Evolutionary conservation across 192 early-diverging fungal species (phyloP), one percentile per base, ranked within the genome.

Genomic region (Linnemannia exigua): DNA sequence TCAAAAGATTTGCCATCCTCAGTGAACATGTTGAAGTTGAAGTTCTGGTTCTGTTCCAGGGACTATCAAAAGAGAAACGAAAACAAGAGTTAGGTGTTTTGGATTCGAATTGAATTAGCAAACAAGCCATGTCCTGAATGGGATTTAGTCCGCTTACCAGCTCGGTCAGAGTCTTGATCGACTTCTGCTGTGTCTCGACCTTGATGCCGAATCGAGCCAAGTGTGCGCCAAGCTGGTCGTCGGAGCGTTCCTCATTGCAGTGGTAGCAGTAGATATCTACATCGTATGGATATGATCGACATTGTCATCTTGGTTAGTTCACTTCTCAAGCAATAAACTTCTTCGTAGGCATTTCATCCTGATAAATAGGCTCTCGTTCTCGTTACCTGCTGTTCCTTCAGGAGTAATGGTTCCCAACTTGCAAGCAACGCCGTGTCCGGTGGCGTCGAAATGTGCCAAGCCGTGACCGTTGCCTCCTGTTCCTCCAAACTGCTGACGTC

Each of bases 391-490:
- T 4, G 94, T 95, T 75, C 98, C 98, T 87, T 99, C 98, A 58
- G 98, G 97, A 9, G 98, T 98, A 68, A 99, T 99, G 5, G 98
- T 98, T 14, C 98, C 98, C 12, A 99, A 91, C 79, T 99, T 99
- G 58, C 95, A 93, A 25, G 95, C 91, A 3, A 99, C 94, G 14
- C 91, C 90, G 86, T 99, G 98, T 0, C 92, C 91, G 0, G 96
- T 96, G 25, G 89, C 83, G 52, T 96, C 93, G 84, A 90, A 97
- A 89, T 99, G 98, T 0, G 82, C 90, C 33, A 98, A 86, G 0
- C 94, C 98, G 80, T 99, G 98, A 73, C 96, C 94, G 87, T 99
- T 99, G 20, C 98, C 98, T 15, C 95, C 96, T 25, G 92, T 85
- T 15, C 98, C 98, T 25, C 96, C 98, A 87, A 93, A 97, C 87